Conservation (phyloP, 2,329 filamentous ascomycete species). For the Penicillium olsonii region DNA sequence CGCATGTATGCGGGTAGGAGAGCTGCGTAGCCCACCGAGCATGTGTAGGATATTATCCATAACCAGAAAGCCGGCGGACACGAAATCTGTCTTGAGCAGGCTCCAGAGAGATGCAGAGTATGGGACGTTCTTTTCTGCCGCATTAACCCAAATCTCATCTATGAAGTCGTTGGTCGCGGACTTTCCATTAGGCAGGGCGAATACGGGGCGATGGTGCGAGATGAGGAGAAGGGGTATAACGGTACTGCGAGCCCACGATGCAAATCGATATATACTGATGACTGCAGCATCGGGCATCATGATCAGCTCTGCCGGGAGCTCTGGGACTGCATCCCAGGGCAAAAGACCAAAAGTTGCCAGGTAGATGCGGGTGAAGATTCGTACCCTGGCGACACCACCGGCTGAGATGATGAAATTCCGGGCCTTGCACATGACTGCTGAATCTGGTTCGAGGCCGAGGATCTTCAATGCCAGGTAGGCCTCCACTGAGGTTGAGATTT, state of each 20-base stretch:
- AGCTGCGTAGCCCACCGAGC: constrained; percentile 16
- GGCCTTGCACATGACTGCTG: constrained; percentile 17
- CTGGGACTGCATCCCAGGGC: constrained; percentile 34
- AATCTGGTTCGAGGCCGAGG: constrained; percentile 21
- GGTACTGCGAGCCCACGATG: constrained; percentile 20
- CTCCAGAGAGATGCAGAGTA: constrained; percentile 10
- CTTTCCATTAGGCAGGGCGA: constrained; percentile 27
- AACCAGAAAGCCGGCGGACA: constrained; percentile 3
- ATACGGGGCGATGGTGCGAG: constrained; percentile 33
- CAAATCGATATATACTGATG: constrained; percentile 33
- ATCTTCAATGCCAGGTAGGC: constrained; percentile 40
- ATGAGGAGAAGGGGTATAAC: constrained; percentile 18
- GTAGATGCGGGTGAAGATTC: constrained; percentile 33
- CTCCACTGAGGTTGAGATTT: constrained; percentile 32
- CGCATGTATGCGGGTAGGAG: constrained; percentile 15
- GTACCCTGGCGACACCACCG: constrained; percentile 35
- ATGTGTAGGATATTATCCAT: constrained; percentile 20
- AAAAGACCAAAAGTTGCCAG: constrained; percentile 37
- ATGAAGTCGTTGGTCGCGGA: constrained; percentile 25
- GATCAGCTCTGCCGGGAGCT: constrained; percentile 37
- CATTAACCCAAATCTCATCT: constrained; percentile 36
- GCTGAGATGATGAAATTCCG: constrained; percentile 22
- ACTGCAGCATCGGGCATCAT: constrained; percentile 27
- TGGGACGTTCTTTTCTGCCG: constrained; percentile 19
- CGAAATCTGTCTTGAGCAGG: background rate